These are phyloP conservation scores for Saccharomyces hybrid DNA, from an alignment of 1,139 yeast genomes.

Conservation along the genomic window DNA sequence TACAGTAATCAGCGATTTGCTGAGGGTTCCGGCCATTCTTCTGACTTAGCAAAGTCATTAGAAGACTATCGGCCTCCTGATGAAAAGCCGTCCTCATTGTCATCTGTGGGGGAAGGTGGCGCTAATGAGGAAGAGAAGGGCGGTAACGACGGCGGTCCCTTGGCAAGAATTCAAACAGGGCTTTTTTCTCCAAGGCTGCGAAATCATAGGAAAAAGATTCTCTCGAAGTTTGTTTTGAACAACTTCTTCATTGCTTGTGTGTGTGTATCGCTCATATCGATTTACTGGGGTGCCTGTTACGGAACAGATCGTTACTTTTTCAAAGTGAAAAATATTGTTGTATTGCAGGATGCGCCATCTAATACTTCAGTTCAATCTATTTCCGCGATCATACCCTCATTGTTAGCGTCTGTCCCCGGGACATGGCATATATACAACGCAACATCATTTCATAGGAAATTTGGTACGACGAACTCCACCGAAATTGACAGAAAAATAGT, in stretches of 20 bases:
- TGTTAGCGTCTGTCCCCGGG: conserved; percentile 14
- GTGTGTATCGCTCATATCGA: conserved; percentile 5
- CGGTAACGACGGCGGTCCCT: background rate
- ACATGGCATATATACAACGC: conserved; percentile 30
- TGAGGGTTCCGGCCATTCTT: background rate
- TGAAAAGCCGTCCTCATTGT: background rate
- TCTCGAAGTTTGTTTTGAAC: conserved; percentile 9
- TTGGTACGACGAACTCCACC: conserved; percentile 33
- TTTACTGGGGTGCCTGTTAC: conserved; percentile 7
- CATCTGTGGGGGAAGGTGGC: background rate
- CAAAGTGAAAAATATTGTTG: conserved; percentile 4
- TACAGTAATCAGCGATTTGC: conserved; percentile 1
- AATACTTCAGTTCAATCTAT: background rate
- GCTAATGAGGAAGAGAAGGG: background rate
- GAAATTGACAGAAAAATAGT: conserved; percentile 35
- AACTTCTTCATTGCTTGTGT: conserved; percentile 3
- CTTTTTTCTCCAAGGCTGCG: conserved; percentile 11
- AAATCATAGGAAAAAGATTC: conserved; percentile 8
- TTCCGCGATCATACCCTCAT: conserved; percentile 6
- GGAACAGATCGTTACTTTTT: conserved; percentile 1
- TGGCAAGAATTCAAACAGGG: background rate
- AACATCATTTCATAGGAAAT: conserved; percentile 14
- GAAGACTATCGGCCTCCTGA: background rate
- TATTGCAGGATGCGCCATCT: conserved; percentile 6
- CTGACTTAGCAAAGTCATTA: background rate